phyloP scores from a whole-genome alignment of 2,329 filamentous ascomycete species.

The Monilinia laxa region DNA sequence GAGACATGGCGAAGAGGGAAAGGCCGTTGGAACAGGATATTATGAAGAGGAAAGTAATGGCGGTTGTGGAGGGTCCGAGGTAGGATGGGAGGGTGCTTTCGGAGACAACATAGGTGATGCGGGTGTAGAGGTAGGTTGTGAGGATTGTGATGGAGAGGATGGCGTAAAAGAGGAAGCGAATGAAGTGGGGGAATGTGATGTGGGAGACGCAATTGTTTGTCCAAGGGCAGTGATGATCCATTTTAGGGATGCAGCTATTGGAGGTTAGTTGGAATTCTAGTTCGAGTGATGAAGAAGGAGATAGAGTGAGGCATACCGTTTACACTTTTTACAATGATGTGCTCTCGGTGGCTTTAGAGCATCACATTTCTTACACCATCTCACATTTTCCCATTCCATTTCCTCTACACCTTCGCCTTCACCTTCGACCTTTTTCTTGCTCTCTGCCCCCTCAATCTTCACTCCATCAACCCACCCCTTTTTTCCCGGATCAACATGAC shows the following conservation, averaged over 20 bases:
- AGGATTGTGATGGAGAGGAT: constrained; percentile 61
- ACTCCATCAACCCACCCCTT: constrained; percentile 43
- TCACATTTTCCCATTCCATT: constrained; percentile 34
- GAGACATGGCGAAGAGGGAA: constrained; percentile 59
- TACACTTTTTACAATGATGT: constrained; percentile 79
- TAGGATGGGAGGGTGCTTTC: constrained; percentile 69
- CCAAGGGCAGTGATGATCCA: constrained; percentile 89
- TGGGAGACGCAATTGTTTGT: constrained; percentile 80
- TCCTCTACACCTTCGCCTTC: constrained; percentile 23
- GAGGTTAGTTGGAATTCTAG: constrained; percentile 9
- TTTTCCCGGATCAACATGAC: constrained; percentile 57
- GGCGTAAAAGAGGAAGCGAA: constrained; percentile 73
- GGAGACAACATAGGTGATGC: constrained; percentile 61
- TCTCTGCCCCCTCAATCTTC: neutral
- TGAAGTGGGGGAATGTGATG: constrained; percentile 77
- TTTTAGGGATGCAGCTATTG: constrained; percentile 68
- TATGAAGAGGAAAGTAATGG: constrained; percentile 61
- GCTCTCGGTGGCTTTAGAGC: constrained; percentile 72
- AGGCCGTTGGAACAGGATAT: constrained; percentile 58
- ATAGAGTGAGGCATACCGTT: constrained; percentile 46
- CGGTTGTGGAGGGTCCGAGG: constrained; percentile 63
- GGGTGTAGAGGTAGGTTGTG: constrained; percentile 57
- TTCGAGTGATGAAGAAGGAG: neutral
- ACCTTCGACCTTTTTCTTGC: constrained; percentile 27
- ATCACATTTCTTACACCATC: constrained; percentile 76